Conservation (phyloP, 2,329 filamentous ascomycete genomes). For the Acephala macrosclerotiorum region DNA sequence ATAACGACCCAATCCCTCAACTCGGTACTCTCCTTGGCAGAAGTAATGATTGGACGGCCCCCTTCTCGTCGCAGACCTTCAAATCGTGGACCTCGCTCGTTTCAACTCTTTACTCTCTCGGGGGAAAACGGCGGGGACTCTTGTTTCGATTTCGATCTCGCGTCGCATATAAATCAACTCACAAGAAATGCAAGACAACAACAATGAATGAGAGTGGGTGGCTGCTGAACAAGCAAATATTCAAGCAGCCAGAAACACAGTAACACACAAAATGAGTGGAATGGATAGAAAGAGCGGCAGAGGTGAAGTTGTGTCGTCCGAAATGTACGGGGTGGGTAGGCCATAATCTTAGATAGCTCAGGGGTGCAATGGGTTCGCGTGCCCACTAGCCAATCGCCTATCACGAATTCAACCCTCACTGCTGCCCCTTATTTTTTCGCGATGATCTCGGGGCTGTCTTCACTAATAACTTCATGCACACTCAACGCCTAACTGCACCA, state of each 20-base stretch:
- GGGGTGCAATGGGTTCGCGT: background rate
- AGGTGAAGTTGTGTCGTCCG: conserved; percentile 7
- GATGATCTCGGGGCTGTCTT: background rate
- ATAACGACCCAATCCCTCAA: background rate
- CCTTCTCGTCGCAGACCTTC: background rate
- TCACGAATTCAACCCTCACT: too few species aligned
- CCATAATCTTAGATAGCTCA: conserved; percentile 15
- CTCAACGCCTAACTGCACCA: too few species aligned
- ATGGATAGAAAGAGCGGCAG: background rate
- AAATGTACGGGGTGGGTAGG: background rate
- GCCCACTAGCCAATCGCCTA: background rate
- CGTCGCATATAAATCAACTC: background rate
- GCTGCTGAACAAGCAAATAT: conserved; percentile 2
- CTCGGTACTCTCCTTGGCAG: background rate
- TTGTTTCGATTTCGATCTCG: background rate
- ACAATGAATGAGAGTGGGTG: conserved; percentile 1
- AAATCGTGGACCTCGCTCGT: background rate
- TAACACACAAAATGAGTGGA: conserved; percentile 1
- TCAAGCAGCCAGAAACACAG: background rate
- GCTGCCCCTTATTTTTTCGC: background rate
- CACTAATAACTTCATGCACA: background rate
- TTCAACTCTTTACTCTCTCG: background rate
- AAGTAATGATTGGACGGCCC: background rate
- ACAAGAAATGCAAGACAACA: background rate
- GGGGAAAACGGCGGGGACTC: background rate